Evolutionary conservation across 2,329 filamentous ascomycete genomes (phyloP).

Genomic region (Capronia americana): DNA sequence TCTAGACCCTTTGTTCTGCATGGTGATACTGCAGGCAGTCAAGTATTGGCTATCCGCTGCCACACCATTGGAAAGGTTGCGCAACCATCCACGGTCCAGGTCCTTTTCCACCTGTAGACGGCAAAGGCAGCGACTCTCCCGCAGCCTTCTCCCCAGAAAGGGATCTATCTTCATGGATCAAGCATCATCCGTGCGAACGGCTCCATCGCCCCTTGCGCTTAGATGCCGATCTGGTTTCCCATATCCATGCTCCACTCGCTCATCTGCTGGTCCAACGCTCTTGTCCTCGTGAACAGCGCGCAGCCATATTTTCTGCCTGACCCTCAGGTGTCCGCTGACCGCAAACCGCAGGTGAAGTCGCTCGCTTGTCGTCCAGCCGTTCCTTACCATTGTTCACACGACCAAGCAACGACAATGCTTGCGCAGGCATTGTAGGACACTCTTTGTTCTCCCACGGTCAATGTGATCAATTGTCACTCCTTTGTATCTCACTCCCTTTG

Average conservation of each 20-base stretch:
- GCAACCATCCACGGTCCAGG: constrained; percentile 1
- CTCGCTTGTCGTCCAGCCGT: constrained; percentile 33
- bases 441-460: constrained; percentile 31
- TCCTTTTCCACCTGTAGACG: constrained; percentile 22
- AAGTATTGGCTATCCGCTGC: constrained; percentile 29
- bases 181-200: constrained; percentile 11
- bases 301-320: constrained; percentile 11
- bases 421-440: constrained; percentile 33
- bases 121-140: constrained; percentile 21
- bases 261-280: constrained; percentile 28
- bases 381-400: constrained; percentile 31
- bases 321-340: constrained; percentile 18
- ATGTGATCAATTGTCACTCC: constrained; percentile 35
- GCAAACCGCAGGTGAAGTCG: constrained; percentile 25
- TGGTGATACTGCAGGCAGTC: constrained; percentile 3
- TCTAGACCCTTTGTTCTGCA: constrained; percentile 30
- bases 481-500: constrained; percentile 32
- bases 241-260: constrained; percentile 33
- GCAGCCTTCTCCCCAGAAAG: constrained; percentile 22
- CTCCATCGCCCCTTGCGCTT: constrained; percentile 35
- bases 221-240: constrained; percentile 36
- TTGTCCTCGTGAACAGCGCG: constrained; percentile 16
- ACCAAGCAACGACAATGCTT: constrained; percentile 35
- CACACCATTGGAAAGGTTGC: constrained; percentile 4
- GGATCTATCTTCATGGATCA: constrained; percentile 32